Percentiles rank a stretch among this genome's conserved stretches.
phyloP scores from a whole-genome alignment of 2,329 filamentous ascomycete genomes.

The Ophiocordyceps sinensis region DNA sequence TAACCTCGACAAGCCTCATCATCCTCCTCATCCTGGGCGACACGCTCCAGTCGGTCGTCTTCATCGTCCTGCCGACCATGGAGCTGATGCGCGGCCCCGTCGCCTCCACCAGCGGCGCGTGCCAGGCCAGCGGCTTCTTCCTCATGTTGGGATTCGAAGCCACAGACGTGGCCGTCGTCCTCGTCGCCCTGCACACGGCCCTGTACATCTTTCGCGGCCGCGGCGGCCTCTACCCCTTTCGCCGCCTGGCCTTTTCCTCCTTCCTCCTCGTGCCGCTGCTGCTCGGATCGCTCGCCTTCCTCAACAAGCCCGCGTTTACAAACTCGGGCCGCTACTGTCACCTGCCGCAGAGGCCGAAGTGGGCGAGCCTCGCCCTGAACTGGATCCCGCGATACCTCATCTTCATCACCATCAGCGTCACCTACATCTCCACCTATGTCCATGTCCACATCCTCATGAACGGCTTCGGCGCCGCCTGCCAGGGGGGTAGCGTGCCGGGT shows the following conservation, averaged over 20 bases:
- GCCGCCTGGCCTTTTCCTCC: slow-evolving; percentile 40
- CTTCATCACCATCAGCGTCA: slow-evolving; percentile 44
- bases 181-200: slow-evolving; percentile 60
- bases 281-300: slow-evolving; percentile 48
- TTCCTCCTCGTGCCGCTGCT: slow-evolving; percentile 45
- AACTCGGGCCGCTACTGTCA: slow-evolving; percentile 56
- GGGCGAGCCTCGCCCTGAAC: slow-evolving; percentile 52
- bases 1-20: slow-evolving; percentile 40
- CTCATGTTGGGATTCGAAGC: slow-evolving; percentile 52
- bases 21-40: slow-evolving; percentile 61
- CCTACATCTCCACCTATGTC: slow-evolving; percentile 56
- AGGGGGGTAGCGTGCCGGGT: neutral
- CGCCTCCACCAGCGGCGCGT: slow-evolving; percentile 38
- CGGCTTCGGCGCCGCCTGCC: slow-evolving; percentile 17
- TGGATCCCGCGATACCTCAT: slow-evolving; percentile 66
- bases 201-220: slow-evolving; percentile 53
- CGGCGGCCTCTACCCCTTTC: slow-evolving; percentile 55
- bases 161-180: slow-evolving; percentile 55
- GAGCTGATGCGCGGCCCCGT: slow-evolving; percentile 39
- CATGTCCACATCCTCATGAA: slow-evolving; percentile 40
- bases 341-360: slow-evolving; percentile 49
- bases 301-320: slow-evolving; percentile 41
- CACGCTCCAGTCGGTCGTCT: slow-evolving; percentile 54
- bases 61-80: slow-evolving; percentile 48
- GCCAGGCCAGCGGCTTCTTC: slow-evolving; percentile 55